Percentiles rank a stretch among this genome's conserved stretches.
These are phyloP conservation scores for Arachnomyces sp. DNA, from an alignment of 2,329 filamentous ascomycete genomes.

Conservation along the genomic window DNA sequence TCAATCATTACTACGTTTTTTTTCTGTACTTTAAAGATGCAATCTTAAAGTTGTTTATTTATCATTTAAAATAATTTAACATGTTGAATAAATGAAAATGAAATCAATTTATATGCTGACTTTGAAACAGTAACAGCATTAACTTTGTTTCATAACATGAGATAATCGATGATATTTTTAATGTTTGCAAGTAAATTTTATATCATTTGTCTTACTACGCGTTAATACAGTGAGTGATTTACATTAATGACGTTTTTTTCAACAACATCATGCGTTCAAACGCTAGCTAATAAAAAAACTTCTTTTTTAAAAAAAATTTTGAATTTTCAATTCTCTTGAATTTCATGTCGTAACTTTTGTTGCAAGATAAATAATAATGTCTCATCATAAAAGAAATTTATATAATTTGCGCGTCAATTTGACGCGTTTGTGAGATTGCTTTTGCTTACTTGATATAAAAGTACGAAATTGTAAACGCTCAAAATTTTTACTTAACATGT, in stretches of 20 bases:
- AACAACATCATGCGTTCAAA: background rate
- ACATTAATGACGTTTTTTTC: background rate
- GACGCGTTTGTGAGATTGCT: constrained; percentile 1
- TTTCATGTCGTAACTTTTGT: background rate
- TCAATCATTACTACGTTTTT: background rate
- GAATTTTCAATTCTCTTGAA: background rate
- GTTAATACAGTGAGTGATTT: background rate
- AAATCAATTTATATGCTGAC: background rate
- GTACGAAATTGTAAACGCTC: too few relatives aligned
- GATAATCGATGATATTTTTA: too few relatives aligned
- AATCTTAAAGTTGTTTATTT: background rate
- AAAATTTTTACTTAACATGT: too few relatives aligned
- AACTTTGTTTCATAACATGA: too few relatives aligned
- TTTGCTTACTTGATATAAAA: constrained; percentile 3
- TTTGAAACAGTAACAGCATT: background rate
- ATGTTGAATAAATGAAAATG: background rate
- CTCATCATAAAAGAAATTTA: background rate
- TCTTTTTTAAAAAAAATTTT: background rate
- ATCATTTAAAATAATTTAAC: background rate
- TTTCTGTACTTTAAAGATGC: background rate
- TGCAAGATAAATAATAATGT: background rate
- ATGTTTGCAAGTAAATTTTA: too few relatives aligned
- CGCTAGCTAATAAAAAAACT: background rate
- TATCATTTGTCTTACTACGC: too few relatives aligned
- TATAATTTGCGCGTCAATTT: background rate